Conservation (phyloP, 2,329 filamentous ascomycete species). For the Colletotrichum kahawae region DNA sequence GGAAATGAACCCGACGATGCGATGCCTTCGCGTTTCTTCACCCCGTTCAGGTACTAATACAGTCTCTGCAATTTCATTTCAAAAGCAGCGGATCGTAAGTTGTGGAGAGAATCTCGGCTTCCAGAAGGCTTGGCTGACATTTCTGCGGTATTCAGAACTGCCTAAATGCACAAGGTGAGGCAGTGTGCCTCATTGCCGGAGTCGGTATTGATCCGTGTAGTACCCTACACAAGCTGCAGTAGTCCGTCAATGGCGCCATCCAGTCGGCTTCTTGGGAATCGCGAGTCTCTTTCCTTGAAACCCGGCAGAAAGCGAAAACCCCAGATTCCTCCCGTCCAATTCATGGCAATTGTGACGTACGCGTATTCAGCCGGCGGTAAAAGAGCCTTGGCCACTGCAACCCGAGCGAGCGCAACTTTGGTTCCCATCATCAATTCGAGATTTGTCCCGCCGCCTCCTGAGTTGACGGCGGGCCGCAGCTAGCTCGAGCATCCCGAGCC, state of each 20-base stretch:
- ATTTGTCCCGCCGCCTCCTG: background rate
- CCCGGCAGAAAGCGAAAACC: background rate
- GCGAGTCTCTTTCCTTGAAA: background rate
- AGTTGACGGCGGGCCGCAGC: background rate
- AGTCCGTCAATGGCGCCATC: background rate
- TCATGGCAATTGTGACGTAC: background rate
- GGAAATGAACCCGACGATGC: background rate
- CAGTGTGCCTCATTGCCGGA: background rate
- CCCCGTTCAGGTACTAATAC: accelerated
- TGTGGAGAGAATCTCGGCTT: background rate
- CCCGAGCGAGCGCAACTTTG: background rate
- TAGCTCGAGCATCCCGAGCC: background rate
- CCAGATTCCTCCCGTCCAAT: background rate
- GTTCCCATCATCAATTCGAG: background rate
- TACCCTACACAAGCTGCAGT: background rate
- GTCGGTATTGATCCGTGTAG: background rate
- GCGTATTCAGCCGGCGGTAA: background rate
- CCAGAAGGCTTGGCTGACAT: background rate
- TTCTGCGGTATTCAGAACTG: background rate
- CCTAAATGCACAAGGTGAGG: background rate
- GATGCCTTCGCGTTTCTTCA: background rate
- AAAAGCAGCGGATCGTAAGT: background rate
- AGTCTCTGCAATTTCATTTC: background rate
- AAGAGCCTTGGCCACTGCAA: background rate
- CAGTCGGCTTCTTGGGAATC: background rate